Evolutionary conservation across 2,329 filamentous ascomycete genomes (phyloP).

Genomic region (Diaporthe australafricana): DNA sequence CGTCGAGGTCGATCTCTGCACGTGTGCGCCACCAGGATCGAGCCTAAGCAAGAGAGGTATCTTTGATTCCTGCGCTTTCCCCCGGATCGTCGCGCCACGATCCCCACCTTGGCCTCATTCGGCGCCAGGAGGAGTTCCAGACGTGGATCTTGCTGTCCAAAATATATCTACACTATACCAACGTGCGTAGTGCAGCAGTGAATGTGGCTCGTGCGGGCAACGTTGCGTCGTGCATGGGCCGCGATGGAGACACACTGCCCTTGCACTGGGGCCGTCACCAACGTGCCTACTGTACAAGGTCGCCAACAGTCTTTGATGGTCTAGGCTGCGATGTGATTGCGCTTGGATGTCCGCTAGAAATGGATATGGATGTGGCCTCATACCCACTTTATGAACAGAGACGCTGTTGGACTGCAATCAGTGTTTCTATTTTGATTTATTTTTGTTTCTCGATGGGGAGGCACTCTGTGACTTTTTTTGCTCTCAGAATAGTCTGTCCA

Average conservation of each 20-base stretch:
- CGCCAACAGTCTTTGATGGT: conserved; percentile 2
- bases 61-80: neutral
- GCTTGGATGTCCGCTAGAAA: neutral
- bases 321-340: neutral
- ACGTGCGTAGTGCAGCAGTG: neutral
- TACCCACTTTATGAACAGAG: neutral
- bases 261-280: neutral
- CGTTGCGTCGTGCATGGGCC: conserved; percentile 27
- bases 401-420: neutral
- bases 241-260: conserved; percentile 1
- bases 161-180: conserved; percentile 10
- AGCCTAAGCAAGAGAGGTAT: neutral
- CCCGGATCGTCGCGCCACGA: conserved; percentile 9
- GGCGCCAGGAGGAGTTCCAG: neutral
- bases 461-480: too few species aligned
- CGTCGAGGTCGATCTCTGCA: neutral
- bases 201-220: conserved; percentile 16
- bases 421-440: neutral
- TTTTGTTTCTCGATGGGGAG: neutral
- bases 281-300: neutral
- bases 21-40: neutral
- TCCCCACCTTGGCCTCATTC: neutral
- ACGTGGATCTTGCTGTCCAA: conserved; percentile 1
- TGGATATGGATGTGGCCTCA: neutral
- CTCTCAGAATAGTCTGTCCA: neutral